Evolutionary conservation across 306 rosid genomes (phyloP), one percentile per base, ranked within the genome.

Genomic region (Cicer pinnatifidum): DNA sequence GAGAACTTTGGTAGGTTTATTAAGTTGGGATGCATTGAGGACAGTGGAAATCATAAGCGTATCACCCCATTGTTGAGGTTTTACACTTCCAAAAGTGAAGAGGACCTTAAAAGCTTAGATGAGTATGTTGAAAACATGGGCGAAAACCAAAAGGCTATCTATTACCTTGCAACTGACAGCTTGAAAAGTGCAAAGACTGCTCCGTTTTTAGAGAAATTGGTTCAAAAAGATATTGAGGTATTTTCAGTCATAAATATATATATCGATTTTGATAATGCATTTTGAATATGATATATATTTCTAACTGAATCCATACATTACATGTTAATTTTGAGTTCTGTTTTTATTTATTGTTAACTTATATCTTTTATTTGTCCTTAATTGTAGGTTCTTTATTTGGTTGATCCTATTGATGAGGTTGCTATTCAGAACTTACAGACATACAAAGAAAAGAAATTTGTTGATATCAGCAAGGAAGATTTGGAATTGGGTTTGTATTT

Each of bases 381-480:
- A 13, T 72, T 77, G 54, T 71, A 95, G 97, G 97, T 95, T 67
- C 87, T 95, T 69, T 95, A 90, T 84, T 87, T 91, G 83, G 81
- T 95, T 72, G 99, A 95, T 72, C 97, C 99, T 9, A 90, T 95
- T 66, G 99, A 95, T 60, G 99, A 95, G 81, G 99, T 95, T 79
- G 93, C 97, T 15, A 92, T 95, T 83, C 99, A 95, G 89, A 91
- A 95, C 82, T 84, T 95, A 69, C 97, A 91, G 66, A 95, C 97
- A 50, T 95, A 84, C 86, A 95, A 91, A 81, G 99, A 95, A 80
- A 91, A 95, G 80, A 91, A 90, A 71, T 95, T 95, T 86, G 97
- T 95, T 83, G 99, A 91, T 80, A 95, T 95, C 71, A 95, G 99
- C 92, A 95, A 95, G 88, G 99, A 95, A 65, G 99, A 95, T 79